Conservation (phyloP, 768 basidiomycete species). For the Amanita subjunquillea region DNA sequence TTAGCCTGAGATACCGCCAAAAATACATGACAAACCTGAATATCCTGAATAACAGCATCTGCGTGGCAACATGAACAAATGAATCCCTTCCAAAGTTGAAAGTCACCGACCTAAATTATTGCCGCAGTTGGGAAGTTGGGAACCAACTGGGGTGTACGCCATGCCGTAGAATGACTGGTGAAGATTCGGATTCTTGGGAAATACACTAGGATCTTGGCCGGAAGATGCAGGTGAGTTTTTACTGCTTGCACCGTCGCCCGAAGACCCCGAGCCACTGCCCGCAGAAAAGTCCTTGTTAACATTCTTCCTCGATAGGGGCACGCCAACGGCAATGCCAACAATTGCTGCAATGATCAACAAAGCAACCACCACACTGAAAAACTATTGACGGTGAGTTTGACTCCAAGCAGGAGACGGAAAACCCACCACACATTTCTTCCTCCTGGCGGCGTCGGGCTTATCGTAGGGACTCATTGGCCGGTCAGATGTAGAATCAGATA, state of each 20-base stretch:
- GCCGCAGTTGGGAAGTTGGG: constrained; percentile 64
- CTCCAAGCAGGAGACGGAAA: neutral
- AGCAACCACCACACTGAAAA: neutral
- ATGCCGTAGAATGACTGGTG: constrained; percentile 76
- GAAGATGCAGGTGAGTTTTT: constrained; percentile 15
- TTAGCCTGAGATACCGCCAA: constrained; percentile 9
- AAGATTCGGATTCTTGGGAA: constrained; percentile 57
- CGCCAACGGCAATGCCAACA: constrained; percentile 41
- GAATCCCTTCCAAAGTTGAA: neutral
- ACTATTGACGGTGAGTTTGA: neutral
- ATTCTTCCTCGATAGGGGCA: constrained; percentile 39
- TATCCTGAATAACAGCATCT: constrained; percentile 56
- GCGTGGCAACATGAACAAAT: neutral
- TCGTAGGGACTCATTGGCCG: neutral
- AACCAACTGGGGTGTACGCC: constrained; percentile 75
- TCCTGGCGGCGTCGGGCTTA: constrained; percentile 6
- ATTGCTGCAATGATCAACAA: constrained; percentile 21
- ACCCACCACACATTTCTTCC: constrained; percentile 16
- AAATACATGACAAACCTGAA: constrained; percentile 39
- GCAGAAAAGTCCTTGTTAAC: constrained; percentile 15
- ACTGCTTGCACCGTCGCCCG: neutral
- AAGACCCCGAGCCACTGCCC: constrained; percentile 3
- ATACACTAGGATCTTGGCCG: constrained; percentile 67
- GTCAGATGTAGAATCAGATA: neutral
- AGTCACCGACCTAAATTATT: constrained; percentile 30